Percentiles rank a stretch among this genome's conserved stretches.
phyloP scores from a whole-genome alignment of 1,139 yeast species.

The Dujonia santamariae region DNA sequence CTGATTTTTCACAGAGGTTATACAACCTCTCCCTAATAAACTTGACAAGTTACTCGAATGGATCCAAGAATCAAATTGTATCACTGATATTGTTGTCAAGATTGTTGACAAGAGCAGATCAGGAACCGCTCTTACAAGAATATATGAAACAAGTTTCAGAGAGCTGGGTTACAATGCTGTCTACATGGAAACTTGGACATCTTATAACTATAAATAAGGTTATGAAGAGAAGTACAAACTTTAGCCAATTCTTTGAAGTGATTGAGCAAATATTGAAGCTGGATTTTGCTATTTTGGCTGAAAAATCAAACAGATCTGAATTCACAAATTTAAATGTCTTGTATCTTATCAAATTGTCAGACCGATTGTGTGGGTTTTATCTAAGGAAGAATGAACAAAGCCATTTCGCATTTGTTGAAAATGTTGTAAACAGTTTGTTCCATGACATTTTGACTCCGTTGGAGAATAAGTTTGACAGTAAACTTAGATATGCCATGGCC shows the following conservation, averaged over 20 bases:
- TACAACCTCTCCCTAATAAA: slow-evolving; percentile 27
- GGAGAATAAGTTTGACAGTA: slow-evolving; percentile 25
- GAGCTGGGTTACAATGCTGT: neutral
- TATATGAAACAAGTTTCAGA: slow-evolving; percentile 12
- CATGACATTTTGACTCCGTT: slow-evolving; percentile 25
- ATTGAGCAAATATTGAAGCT: slow-evolving; percentile 17
- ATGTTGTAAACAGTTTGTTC: slow-evolving; percentile 27
- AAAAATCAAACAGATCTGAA: slow-evolving; percentile 7
- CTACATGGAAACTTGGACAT: slow-evolving; percentile 30
- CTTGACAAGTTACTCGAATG: slow-evolving; percentile 22
- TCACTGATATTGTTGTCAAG: slow-evolving; percentile 37
- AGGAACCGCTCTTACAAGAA: slow-evolving; percentile 12
- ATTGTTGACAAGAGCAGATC: slow-evolving; percentile 34
- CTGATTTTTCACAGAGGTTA: slow-evolving; percentile 30
- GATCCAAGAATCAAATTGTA: slow-evolving; percentile 29
- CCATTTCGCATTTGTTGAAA: slow-evolving; percentile 17
- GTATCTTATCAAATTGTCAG: slow-evolving; percentile 32
- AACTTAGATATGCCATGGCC: slow-evolving; percentile 35
- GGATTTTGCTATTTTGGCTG: slow-evolving; percentile 13
- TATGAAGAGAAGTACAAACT: slow-evolving; percentile 21
- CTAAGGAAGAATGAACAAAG: slow-evolving; percentile 8
- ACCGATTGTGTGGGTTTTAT: slow-evolving; percentile 24
- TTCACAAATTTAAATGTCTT: slow-evolving; percentile 23
- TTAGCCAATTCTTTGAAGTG: slow-evolving; percentile 11
- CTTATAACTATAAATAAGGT: slow-evolving; percentile 37